Evolutionary conservation across 148 eudicot genomes (phyloP).

Genomic region (Euryodendron excelsum): DNA sequence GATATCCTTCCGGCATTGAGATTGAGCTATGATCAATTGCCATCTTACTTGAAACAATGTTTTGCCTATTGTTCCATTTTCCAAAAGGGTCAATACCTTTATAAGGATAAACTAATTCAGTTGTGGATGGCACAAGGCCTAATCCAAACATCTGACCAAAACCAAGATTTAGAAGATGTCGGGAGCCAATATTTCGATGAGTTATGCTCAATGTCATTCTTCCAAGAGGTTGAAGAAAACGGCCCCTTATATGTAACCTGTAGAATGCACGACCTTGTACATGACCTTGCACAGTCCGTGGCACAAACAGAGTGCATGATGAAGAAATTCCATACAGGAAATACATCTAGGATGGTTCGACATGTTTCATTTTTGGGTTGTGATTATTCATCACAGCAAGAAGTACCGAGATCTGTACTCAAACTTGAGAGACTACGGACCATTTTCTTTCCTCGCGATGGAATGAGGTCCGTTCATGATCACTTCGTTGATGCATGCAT

Average conservation of each 20-base stretch:
- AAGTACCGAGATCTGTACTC: background rate
- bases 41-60: background rate
- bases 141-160: background rate
- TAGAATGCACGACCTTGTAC: constrained; percentile 6
- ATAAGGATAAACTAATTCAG: background rate
- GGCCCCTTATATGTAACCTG: background rate
- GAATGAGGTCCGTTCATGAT: too few relatives aligned
- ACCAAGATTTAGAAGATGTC: background rate
- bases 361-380: background rate
- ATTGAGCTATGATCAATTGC: background rate
- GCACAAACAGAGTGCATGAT: background rate
- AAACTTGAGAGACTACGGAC: background rate
- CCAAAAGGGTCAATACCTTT: background rate
- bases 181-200: background rate
- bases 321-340: background rate
- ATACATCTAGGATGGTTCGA: background rate
- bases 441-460: background rate
- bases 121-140: constrained; percentile 1
- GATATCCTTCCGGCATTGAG: background rate
- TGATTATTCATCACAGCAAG: background rate
- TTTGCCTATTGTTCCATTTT: background rate
- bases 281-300: constrained; percentile 2
- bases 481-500: background rate
- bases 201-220: background rate
- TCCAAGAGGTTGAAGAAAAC: background rate